These are phyloP conservation scores for Alternaria hordeiaustralica DNA, from an alignment of 2,329 filamentous ascomycete genomes.

Conservation along the genomic window DNA sequence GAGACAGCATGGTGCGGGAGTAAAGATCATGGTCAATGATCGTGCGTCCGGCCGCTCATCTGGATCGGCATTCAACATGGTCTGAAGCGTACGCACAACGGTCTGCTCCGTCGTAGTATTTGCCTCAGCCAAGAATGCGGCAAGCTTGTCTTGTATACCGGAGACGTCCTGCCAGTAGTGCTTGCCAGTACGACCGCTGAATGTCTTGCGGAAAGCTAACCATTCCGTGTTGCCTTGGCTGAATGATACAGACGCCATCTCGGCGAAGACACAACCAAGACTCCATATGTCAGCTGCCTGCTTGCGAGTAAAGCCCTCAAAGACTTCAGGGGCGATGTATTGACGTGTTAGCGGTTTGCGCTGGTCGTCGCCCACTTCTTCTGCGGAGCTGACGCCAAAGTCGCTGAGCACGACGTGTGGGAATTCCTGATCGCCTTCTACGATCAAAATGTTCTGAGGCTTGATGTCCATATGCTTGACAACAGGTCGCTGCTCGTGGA, in stretches of 20 bases:
- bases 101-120: constrained; percentile 26
- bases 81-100: constrained; percentile 38
- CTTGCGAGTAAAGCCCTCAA: constrained; percentile 34
- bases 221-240: constrained; percentile 31
- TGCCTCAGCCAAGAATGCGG: constrained; percentile 27
- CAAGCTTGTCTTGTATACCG: constrained; percentile 36
- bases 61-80: constrained; percentile 41
- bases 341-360: constrained; percentile 39
- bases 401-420: constrained; percentile 47
- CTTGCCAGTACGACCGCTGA: constrained; percentile 38
- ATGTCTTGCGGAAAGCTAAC: constrained; percentile 37
- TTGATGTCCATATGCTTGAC: constrained; percentile 50
- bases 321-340: constrained; percentile 47
- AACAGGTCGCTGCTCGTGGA: constrained; percentile 46
- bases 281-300: constrained; percentile 82
- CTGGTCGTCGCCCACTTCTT: constrained; percentile 24
- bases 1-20: constrained; percentile 47
- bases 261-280: constrained; percentile 91
- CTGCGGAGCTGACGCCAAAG: constrained; percentile 45
- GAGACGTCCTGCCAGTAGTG: constrained; percentile 47
- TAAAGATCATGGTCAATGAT: constrained; percentile 40
- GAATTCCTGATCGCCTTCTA: constrained; percentile 35
- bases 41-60: constrained; percentile 39
- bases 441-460: constrained; percentile 48
- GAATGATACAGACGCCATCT: constrained; percentile 71